phyloP scores from a whole-genome alignment of 495 filamentous ascomycete species.

The Niebla homalea region DNA sequence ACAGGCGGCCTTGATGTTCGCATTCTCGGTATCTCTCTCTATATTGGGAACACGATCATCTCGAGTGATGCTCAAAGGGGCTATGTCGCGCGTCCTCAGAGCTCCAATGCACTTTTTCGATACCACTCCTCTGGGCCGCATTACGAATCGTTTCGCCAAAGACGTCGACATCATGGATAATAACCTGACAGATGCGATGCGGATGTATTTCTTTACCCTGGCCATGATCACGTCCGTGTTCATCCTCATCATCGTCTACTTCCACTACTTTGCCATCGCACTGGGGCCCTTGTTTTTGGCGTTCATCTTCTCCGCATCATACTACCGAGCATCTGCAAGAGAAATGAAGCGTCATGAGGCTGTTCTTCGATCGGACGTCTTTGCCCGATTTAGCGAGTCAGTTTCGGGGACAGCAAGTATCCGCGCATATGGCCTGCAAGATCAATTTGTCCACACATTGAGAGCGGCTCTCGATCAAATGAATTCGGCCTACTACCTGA shows the following conservation, averaged over 20 bases:
- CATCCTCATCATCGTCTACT: conserved; percentile 79
- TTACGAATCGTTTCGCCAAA: conserved; percentile 92
- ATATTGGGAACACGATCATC: conserved; percentile 68
- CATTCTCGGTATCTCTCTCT: conserved; percentile 53
- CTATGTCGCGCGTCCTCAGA: conserved; percentile 65
- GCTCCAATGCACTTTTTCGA: conserved; percentile 98
- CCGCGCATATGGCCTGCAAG: conserved; percentile 71
- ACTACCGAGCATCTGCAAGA: conserved; percentile 81
- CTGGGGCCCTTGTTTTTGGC: conserved; percentile 66
- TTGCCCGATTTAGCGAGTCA: conserved; percentile 83
- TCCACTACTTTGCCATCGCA: conserved; percentile 86
- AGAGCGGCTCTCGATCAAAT: conserved; percentile 67
- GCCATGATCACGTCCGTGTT: conserved; percentile 70
- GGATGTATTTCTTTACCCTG: conserved; percentile 83
- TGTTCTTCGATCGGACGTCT: conserved; percentile 72
- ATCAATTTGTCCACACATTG: conserved; percentile 57
- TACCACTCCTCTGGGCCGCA: conserved; percentile 88
- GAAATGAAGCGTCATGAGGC: conserved; percentile 92
- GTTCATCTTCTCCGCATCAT: conserved; percentile 72
- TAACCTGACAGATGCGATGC: conserved; percentile 74
- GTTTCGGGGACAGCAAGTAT: conserved; percentile 74
- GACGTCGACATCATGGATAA: conserved; percentile 97
- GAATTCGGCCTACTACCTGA: conserved; percentile 88
- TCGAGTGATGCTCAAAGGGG: conserved; percentile 70
- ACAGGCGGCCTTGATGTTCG: conserved; percentile 71